Percentiles rank a stretch among this genome's conserved stretches.
Evolutionary conservation across 805 yeast genomes (phyloP).

Genomic region (Starmera pachycereana): DNA sequence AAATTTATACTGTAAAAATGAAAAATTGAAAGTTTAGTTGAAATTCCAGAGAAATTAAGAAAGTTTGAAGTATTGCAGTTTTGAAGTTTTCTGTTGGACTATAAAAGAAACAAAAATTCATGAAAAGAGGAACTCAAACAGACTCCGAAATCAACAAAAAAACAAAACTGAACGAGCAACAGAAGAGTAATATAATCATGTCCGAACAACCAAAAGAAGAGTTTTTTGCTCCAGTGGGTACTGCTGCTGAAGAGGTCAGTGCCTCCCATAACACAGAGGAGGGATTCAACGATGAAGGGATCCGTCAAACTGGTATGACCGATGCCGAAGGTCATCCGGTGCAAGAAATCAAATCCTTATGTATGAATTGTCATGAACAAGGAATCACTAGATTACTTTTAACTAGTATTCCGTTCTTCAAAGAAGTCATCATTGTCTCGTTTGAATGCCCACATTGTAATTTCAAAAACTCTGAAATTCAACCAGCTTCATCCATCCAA

Average conservation of each 20-base stretch:
- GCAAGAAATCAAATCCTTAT: slow-evolving; percentile 87
- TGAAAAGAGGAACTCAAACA: too few species aligned
- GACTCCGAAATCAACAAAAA: too few species aligned
- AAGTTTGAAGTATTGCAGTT: too few species aligned
- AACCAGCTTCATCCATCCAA: slow-evolving; percentile 90
- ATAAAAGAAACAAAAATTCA: too few species aligned
- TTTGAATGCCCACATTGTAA: slow-evolving; percentile 95
- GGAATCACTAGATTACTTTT: slow-evolving; percentile 79
- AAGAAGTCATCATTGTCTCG: slow-evolving; percentile 88
- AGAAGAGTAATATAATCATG: neutral
- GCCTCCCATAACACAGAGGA: slow-evolving; percentile 20
- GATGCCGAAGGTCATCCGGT: slow-evolving; percentile 91
- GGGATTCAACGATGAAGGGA: slow-evolving; percentile 27
- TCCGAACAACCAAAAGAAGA: slow-evolving; percentile 23
- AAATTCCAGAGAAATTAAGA: too few species aligned
- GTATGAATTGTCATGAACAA: slow-evolving; percentile 88
- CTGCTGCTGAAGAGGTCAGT: slow-evolving; percentile 37
- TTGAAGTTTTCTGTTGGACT: too few species aligned
- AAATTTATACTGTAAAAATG: too few species aligned
- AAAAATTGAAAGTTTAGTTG: too few species aligned
- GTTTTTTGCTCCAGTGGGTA: slow-evolving; percentile 51
- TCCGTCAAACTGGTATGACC: slow-evolving; percentile 60
- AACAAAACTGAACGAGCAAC: too few species aligned
- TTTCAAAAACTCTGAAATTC: slow-evolving; percentile 83
- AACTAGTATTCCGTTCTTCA: slow-evolving; percentile 84